Base-by-base conservation (phyloP, 2,329 filamentous ascomycete genomes). In the Diaporthe destruens region DNA sequence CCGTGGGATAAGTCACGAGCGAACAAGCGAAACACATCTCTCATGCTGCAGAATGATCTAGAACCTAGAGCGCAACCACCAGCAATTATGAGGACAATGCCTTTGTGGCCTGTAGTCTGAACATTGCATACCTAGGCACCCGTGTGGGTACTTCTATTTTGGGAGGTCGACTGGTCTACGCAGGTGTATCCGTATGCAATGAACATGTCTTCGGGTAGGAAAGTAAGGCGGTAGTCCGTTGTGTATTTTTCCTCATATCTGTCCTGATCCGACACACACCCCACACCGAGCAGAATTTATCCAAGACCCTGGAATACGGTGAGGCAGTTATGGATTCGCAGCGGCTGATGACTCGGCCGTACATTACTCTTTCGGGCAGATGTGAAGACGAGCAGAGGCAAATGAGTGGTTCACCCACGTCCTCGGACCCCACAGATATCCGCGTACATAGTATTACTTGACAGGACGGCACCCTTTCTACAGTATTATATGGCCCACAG, bases 261-360 rank as follows among this genome's bases (percentile, higher is more conserved):
- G 61, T 66, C 61, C 61, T 66, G 47, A 53, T 66, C 32, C 53
- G 23, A 11, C 29, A 47, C 5, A 36, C 61, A 53, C 44, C 61
- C 47, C 61, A 66, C 61, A 66, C 61, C 32, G 47, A 53, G 16
- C n/a, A 53, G 47, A 20, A 53, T 53, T 66, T 53, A 36, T 66
- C 53, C 12, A 1, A 39, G 7, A 5, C 23, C 61, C 61, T 39
- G 61, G 47, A 39, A 23, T 66, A 66, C 61, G 61, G 47, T 66
- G 61, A 66, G 61, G 61, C 29, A 39, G n/a, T 23, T 32, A 66
- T 51, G 44, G 61, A 66, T 53, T 47, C 25, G 12, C 44, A 23
- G 61, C 44, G 47, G 61, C 23, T 66, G 61, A 39, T 66, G 61
- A 66, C 47, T 65, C 61, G 61, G 61, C 47, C 61, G 47, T 66